Evolutionary conservation across 129 eudicot genomes (phyloP).

Genomic region (Oenanthe sinensis): DNA sequence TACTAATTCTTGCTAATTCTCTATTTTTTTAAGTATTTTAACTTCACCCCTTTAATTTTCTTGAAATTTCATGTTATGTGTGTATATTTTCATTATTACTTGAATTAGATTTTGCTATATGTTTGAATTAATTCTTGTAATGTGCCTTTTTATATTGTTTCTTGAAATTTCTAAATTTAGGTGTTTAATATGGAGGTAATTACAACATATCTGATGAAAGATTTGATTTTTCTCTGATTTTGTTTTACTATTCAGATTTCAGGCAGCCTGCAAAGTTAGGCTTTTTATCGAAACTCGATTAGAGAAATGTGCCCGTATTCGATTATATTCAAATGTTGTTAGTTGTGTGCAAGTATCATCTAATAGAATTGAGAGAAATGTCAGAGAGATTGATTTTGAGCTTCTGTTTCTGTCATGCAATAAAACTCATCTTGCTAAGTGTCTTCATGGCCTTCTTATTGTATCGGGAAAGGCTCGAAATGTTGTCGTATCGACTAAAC

Average conservation of each 20-base stretch:
- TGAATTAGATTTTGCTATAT: too few species aligned
- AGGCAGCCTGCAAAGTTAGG: conserved; percentile 33
- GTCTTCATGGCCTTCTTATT: conserved; percentile 51
- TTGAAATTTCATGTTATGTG: background rate
- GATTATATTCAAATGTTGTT: conserved; percentile 22
- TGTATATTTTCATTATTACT: too few species aligned
- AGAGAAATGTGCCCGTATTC: conserved; percentile 5
- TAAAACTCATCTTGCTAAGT: conserved; percentile 26
- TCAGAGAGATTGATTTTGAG: conserved; percentile 42
- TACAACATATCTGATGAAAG: background rate
- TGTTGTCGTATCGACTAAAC: conserved; percentile 47
- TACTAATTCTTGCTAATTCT: background rate
- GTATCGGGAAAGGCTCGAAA: conserved; percentile 63
- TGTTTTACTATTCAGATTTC: conserved; percentile 31
- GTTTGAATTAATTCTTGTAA: background rate
- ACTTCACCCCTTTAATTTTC: background rate
- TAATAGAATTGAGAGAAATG: conserved; percentile 15
- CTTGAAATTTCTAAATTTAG: background rate
- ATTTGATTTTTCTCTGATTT: background rate
- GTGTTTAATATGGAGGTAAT: background rate
- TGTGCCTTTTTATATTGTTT: background rate
- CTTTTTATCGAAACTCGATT: conserved; percentile 4
- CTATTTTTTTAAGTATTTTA: too few species aligned
- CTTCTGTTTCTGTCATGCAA: conserved; percentile 41
- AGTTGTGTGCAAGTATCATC: conserved; percentile 18